Evolutionary conservation across 2,329 filamentous ascomycete species (phyloP).

Genomic region (Emergomyces orientalis): DNA sequence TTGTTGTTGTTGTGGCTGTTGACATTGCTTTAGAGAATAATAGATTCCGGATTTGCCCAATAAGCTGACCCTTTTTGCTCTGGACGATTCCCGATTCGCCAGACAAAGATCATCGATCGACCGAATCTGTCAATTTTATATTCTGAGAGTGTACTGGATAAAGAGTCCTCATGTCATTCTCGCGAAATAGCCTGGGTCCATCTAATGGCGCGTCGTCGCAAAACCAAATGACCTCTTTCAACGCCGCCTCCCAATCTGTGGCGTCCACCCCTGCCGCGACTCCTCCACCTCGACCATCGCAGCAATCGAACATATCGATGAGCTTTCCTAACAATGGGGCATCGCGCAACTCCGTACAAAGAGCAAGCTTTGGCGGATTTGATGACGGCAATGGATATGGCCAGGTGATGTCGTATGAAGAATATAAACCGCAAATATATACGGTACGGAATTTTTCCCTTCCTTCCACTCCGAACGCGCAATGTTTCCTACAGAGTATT

Average conservation of each 20-base stretch:
- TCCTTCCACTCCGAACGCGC: background rate
- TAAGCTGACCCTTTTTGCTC: background rate
- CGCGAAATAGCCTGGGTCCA: conserved; percentile 31
- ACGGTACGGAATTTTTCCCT: conserved; percentile 27
- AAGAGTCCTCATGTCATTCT: conserved; percentile 29
- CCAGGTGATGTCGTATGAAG: conserved; percentile 29
- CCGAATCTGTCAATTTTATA: background rate
- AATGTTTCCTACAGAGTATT: background rate
- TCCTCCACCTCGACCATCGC: conserved; percentile 34
- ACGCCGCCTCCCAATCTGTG: conserved; percentile 37
- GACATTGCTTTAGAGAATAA: background rate
- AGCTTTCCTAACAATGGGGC: conserved; percentile 30
- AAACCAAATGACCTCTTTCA: conserved; percentile 34
- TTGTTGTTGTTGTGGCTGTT: background rate
- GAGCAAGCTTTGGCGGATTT: conserved; percentile 31
- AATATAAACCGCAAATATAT: conserved; percentile 40
- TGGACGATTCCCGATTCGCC: background rate
- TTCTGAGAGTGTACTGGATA: background rate
- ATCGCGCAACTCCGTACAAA: conserved; percentile 23
- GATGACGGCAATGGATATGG: conserved; percentile 35
- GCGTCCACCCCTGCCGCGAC: conserved; percentile 38
- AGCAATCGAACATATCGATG: conserved; percentile 36
- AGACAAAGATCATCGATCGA: background rate
- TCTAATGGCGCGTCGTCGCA: conserved; percentile 33
- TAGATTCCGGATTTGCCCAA: background rate